A percentile compares a stretch with the other conserved stretches of the same genome.
Conservation (phyloP, 1,284 basidiomycete species). For the Ceratobasidium sp. region DNA sequence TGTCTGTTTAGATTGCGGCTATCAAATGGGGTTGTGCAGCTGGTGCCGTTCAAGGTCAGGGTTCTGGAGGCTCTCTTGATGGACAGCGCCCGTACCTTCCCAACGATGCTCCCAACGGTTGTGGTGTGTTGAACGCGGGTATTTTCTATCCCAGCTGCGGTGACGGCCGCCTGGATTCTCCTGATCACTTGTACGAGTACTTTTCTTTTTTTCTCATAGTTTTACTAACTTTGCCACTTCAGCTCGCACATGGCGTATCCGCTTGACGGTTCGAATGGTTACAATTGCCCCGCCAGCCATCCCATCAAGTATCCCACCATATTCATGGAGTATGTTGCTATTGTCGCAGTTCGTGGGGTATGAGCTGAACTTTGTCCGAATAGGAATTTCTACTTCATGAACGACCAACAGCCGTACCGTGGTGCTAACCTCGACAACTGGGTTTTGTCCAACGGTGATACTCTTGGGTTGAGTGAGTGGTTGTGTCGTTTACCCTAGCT, state of each 20-base stretch:
- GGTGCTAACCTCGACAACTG: conserved; percentile 26
- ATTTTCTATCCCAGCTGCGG: conserved; percentile 38
- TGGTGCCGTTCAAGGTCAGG: conserved; percentile 41
- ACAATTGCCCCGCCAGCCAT: conserved; percentile 36
- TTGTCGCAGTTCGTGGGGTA: not conserved
- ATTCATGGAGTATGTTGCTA: conserved; percentile 24
- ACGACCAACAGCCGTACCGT: conserved; percentile 16
- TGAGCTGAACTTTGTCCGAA: not conserved
- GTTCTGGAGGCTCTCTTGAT: conserved; percentile 26
- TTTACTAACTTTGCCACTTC: not conserved
- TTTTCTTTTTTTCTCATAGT: not conserved
- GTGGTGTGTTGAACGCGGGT: conserved; percentile 36
- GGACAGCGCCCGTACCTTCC: conserved; percentile 42
- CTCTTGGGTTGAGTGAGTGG: conserved; percentile 17
- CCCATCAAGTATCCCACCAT: conserved; percentile 39
- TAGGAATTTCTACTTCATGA: conserved; percentile 37
- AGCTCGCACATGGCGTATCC: conserved; percentile 39
- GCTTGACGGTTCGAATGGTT: conserved; percentile 39
- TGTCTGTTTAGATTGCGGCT: conserved; percentile 14
- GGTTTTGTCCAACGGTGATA: conserved; percentile 36
- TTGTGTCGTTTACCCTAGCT: not conserved
- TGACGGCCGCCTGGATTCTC: conserved; percentile 39
- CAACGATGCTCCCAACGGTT: conserved; percentile 34
- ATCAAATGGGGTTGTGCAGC: conserved; percentile 42
- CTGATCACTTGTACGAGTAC: conserved; percentile 33